These are phyloP conservation scores for Rhodomyrtus tomentosa DNA, from an alignment of 345 rosid species.

Conservation along the genomic window DNA sequence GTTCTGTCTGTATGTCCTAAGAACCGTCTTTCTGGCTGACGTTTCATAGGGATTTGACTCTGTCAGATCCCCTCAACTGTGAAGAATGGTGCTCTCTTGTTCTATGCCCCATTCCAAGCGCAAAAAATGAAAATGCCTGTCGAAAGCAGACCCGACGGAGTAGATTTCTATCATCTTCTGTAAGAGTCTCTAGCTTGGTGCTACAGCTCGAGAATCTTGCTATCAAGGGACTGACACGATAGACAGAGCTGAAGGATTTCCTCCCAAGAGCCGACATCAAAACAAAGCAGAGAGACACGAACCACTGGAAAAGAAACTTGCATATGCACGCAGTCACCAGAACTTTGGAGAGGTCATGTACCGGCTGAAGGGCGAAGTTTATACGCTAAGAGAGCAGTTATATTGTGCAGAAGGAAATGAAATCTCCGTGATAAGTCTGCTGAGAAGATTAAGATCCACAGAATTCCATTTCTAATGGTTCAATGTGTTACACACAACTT, in stretches of 20 bases:
- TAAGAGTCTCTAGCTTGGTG: background rate
- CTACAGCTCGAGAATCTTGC: background rate
- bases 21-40: background rate
- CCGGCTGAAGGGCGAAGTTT: background rate
- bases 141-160: background rate
- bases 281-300: background rate
- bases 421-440: background rate
- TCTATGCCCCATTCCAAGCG: background rate
- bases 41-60: background rate
- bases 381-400: background rate
- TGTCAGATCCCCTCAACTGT: background rate
- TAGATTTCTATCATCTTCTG: background rate
- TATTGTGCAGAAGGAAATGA: background rate
- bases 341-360: background rate
- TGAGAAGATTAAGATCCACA: background rate
- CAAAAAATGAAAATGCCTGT: background rate
- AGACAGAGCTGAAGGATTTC: background rate
- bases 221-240: background rate
- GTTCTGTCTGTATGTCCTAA: background rate
- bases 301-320: background rate
- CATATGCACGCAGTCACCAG: background rate
- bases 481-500: background rate
- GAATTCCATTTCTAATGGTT: background rate
- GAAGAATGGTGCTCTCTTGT: background rate
- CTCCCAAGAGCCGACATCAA: background rate